phyloP scores from a whole-genome alignment of 768 basidiomycete genomes.

The Pleurotus eryngii region DNA sequence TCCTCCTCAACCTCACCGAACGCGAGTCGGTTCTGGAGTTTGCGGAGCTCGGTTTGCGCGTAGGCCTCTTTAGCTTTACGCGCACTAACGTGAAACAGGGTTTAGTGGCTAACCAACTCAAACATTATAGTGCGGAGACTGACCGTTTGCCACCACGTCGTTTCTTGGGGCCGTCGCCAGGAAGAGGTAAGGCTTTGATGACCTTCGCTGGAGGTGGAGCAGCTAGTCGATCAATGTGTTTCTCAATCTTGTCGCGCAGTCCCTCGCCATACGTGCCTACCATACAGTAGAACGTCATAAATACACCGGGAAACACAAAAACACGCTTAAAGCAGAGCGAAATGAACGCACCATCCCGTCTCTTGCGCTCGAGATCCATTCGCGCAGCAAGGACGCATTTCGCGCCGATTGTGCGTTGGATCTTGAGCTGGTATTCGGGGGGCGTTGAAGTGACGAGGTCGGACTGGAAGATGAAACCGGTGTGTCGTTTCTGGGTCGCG shows the following conservation, averaged over 20 bases:
- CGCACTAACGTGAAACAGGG: constrained; percentile 49
- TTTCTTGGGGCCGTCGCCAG: constrained; percentile 94
- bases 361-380: constrained; percentile 87
- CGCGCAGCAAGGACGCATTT: constrained; percentile 88
- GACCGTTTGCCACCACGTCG: constrained; percentile 93
- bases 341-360: constrained; percentile 66
- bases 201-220: constrained; percentile 95
- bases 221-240: constrained; percentile 85
- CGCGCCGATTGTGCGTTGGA: constrained; percentile 91
- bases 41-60: constrained; percentile 93
- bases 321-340: neutral
- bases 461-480: constrained; percentile 95
- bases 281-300: neutral
- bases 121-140: constrained; percentile 16
- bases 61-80: constrained; percentile 99
- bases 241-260: constrained; percentile 86
- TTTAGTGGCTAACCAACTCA: neutral
- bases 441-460: constrained; percentile 84
- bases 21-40: constrained; percentile 94
- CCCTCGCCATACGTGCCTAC: constrained; percentile 77
- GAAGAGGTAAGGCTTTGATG: constrained; percentile 88
- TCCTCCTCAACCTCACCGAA: constrained; percentile 97
- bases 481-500: constrained; percentile 83
- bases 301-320: neutral
- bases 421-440: constrained; percentile 84